Conservation (phyloP, 768 basidiomycete genomes). For the Pseudohyphozyma bogoriensis region DNA sequence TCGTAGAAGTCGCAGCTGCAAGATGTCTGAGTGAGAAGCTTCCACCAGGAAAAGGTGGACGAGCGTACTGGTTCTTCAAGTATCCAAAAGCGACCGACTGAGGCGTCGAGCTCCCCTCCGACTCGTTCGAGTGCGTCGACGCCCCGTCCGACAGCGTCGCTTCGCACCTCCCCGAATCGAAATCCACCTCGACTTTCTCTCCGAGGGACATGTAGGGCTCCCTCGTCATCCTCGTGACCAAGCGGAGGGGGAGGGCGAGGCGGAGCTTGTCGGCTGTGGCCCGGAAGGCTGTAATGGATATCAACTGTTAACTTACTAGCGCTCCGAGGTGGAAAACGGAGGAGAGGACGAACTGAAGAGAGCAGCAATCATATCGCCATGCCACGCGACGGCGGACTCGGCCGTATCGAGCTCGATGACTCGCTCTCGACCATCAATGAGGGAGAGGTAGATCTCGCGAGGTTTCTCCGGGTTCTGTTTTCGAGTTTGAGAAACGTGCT, state of each 20-base stretch:
- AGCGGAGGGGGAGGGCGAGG: neutral
- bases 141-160: neutral
- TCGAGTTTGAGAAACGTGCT: no score
- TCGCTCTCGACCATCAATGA: neutral
- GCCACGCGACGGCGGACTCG: neutral
- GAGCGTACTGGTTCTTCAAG: neutral
- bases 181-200: neutral
- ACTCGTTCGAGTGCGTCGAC: neutral
- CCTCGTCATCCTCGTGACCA: neutral
- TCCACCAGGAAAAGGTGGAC: neutral
- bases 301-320: neutral
- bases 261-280: conserved; percentile 3
- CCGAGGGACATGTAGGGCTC: conserved; percentile 1
- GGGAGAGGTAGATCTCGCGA: neutral
- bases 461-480: neutral
- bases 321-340: neutral
- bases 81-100: conserved; percentile 2
- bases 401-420: neutral
- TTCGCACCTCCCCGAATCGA: neutral
- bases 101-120: neutral
- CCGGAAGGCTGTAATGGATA: neutral
- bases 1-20: neutral
- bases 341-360: neutral
- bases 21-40: neutral
- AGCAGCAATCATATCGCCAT: neutral